Base-by-base conservation (phyloP, 148 eudicot genomes). In the Pouteria glomerata region DNA sequence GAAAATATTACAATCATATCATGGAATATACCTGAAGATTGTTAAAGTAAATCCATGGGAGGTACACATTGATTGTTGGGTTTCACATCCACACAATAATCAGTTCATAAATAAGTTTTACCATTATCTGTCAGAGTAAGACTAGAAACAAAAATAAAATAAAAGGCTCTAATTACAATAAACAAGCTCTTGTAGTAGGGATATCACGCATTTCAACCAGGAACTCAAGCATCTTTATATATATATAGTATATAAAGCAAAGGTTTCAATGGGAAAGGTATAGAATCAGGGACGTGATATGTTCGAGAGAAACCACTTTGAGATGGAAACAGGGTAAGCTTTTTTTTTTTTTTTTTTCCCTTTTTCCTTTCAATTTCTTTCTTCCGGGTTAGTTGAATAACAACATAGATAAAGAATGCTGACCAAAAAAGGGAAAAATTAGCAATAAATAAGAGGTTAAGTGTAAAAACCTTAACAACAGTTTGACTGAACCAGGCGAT, bases 401-500 rank as follows among this genome's bases (percentile, higher is more conserved):
- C 19, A 16, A 18, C 13, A 31, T 3, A 29, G 35, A 15, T 26
- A 58, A 57, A 16, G 4, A 51, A 51, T n/a, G n/a, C n/a, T n/a
- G n/a, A n/a, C n/a, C n/a, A n/a, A n/a, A n/a, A n/a, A n/a, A n/a
- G n/a, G n/a, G 18, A 8, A 15, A 21, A 10, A 21, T 27, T 34
- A 56, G 8, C 19, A 0, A 42, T 37, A 0, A 29, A 19, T 59
- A 44, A 59, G 50, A 19, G 27, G 24, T 23, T 63, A 70, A 69
- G 59, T 64, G 64, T 64, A 63, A 76, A 21, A 12, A 91, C 98
- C 96, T 94, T 86, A 19, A 94, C 98, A 26, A 91, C 96, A 61
- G 93, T 91, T 78, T 91, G 89, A 77, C 98, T 94, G 87, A 94
- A 94, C 98, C 98, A 94, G 24, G 97, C 66, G 78, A 94, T 91